Conservation (phyloP, 2,329 filamentous ascomycete genomes). For the Monilinia laxa region DNA sequence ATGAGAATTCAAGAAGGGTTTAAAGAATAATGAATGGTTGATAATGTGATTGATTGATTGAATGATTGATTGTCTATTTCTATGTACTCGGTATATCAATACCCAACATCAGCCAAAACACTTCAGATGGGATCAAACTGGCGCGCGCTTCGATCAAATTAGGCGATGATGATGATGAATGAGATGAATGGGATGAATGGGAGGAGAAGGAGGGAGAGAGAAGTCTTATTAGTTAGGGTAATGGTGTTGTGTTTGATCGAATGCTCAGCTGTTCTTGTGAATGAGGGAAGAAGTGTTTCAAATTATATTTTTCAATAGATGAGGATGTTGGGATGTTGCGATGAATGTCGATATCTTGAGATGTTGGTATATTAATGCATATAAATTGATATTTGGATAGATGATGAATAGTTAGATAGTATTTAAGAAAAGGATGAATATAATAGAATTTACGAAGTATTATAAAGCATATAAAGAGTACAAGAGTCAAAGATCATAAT, state of each 20-base stretch:
- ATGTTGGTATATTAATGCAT: no score
- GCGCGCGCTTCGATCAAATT: slow-evolving; percentile 6
- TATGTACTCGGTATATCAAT: not conserved
- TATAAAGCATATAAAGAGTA: no score
- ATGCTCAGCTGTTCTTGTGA: not conserved
- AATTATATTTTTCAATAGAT: not conserved
- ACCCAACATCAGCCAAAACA: not conserved
- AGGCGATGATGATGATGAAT: not conserved
- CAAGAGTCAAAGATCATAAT: no score
- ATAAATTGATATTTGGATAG: no score
- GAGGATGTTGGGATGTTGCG: not conserved
- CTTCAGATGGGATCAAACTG: not conserved
- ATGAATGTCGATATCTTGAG: no score
- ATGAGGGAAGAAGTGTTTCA: slow-evolving; percentile 11
- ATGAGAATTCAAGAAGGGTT: not conserved
- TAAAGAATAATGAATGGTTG: not conserved
- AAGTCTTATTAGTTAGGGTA: no score
- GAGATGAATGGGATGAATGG: no score
- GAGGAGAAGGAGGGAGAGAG: no score
- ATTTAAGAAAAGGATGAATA: no score
- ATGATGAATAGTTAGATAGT: no score
- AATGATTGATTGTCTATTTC: not conserved
- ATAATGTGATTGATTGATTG: not conserved
- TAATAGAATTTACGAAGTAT: no score
- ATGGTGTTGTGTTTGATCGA: not conserved